Base-by-base conservation (phyloP, 2,329 filamentous ascomycete species). In the Acrodontium crateriforme region DNA sequence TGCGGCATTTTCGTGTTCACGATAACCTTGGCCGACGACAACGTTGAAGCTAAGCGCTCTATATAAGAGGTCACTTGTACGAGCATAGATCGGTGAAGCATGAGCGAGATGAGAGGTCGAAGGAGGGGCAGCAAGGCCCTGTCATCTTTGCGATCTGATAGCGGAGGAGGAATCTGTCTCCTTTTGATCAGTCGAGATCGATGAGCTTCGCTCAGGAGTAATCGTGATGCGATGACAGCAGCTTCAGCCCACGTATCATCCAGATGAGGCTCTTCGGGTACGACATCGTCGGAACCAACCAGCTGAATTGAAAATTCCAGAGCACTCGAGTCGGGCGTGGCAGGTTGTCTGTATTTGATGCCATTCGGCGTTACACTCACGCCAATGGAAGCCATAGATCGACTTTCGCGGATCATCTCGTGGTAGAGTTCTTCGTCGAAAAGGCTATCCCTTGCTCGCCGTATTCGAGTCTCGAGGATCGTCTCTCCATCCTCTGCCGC, bases 391-490 rank as follows among this genome's bases (percentile, higher is more conserved):
- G 76, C 65, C 13, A 93, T 61, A 0, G 67, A 66, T 10, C 84
- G 76, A 1, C 79, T 74, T 55, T 98, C 89, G 11, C 82, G 69
- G 28, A 77, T 75, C 34, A 95, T 63, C 54, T 98, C 89, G 42
- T 92, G 75, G 67, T 84, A 94, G 2, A 98, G 59, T 49, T 98
- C 89, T 47, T 85, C 76, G 16, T 80, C 74, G 43, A 81, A 84
- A 12, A 87, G 65, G 27, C 78, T 82, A 51, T 89, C 78, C 31
- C 81, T 68, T 2, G 81, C 78, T 42, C 80, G 71, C 11, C 76
- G 69, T 17, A 91, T 79, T 7, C 74, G 67, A 16, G 71, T 63
- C 39, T 82, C 72, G 6, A 85, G 59, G 1, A 68, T 61, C 2
- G 66, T 62, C 19, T 76, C 67, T 18, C 71, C 64, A 15, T 63